Base-by-base conservation (phyloP, 2,329 filamentous ascomycete species). In the Fusarium liriodendri region DNA sequence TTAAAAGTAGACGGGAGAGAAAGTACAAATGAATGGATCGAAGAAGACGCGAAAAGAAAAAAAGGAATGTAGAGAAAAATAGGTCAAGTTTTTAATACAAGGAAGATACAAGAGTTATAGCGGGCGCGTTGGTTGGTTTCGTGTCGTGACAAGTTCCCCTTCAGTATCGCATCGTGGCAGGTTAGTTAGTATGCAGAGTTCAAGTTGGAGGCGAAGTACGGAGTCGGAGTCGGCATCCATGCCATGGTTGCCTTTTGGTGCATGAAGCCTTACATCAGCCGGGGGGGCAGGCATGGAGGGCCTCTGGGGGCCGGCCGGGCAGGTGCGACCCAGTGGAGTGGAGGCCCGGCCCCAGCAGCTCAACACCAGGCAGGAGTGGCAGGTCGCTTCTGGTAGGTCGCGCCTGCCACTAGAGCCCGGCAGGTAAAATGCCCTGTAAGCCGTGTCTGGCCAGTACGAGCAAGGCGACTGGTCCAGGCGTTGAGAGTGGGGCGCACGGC, bases 111-210 rank as follows among this genome's bases (percentile, higher is more conserved):
- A 37, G 59, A 47, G 38, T 66, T 52, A 47, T 42, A 64, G 62
- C 29, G 54, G 62, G 52, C 54, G 60, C 32, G 60, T 25, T 25
- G 27, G 60, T 20, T 50, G 60, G 66, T 58, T 62, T 62, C 33
- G 54, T 60, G 61, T 70, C 62, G 69, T 73, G 66, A 50, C 60
- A 32, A 22, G 18, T 32, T 58, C 58, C 42, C 72, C 59, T 67
- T 73, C 68, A 74, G 61, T 69, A 70, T 75, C 68, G 71, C 76
- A 78, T 78, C 75, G 76, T 75, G 73, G 67, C 66, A 75, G 65
- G 64, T 52, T 52, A 37, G 38, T 42, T 42, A 47, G 47, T 67
- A 70, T 75, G 72, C 67, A 75, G 67, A 78, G 71, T 67, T 57
- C 66, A 76, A 74, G 73, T 71, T 72, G 59, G 69, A 75, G 75